Percentiles rank a stretch among this genome's conserved stretches.
phyloP scores from a whole-genome alignment of 169 alveolate genomes.

The Theileria equi region DNA sequence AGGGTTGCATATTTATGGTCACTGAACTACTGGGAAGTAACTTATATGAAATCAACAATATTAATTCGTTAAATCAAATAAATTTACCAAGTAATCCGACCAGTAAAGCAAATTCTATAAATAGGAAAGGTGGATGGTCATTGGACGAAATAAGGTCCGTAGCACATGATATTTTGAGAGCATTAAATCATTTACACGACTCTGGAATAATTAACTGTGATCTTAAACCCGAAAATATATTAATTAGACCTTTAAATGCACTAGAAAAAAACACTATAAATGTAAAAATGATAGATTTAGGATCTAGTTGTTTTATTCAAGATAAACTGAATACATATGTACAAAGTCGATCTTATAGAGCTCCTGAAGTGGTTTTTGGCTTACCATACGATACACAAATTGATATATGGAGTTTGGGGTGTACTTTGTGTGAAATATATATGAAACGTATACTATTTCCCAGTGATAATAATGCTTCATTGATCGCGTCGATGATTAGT shows the following conservation, averaged over 20 bases:
- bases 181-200: slow-evolving; percentile 43
- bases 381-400: slow-evolving; percentile 95
- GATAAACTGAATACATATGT: slow-evolving; percentile 91
- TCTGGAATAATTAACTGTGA: slow-evolving; percentile 61
- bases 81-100: neutral
- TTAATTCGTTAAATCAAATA: neutral
- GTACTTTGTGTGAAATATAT: slow-evolving; percentile 94
- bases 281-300: slow-evolving; percentile 93
- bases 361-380: slow-evolving; percentile 98
- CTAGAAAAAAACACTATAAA: slow-evolving; percentile 10
- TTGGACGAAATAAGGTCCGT: slow-evolving; percentile 20
- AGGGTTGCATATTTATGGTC: slow-evolving; percentile 47
- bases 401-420: slow-evolving; percentile 98
- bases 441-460: slow-evolving; percentile 85
- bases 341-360: slow-evolving; percentile 95
- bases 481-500: slow-evolving; percentile 77
- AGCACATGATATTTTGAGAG: slow-evolving; percentile 35
- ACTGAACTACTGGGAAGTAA: slow-evolving; percentile 57
- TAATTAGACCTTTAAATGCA: slow-evolving; percentile 10
- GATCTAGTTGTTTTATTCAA: slow-evolving; percentile 90
- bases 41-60: slow-evolving; percentile 46
- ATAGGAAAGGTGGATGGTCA: slow-evolving; percentile 36
- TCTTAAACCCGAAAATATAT: slow-evolving; percentile 62
- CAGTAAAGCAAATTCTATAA: neutral
- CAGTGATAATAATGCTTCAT: slow-evolving; percentile 76